Percentiles rank a stretch among this genome's conserved stretches.
Evolutionary conservation across 2,329 filamentous ascomycete genomes (phyloP).

Genomic region (Ascochyta koolunga): DNA sequence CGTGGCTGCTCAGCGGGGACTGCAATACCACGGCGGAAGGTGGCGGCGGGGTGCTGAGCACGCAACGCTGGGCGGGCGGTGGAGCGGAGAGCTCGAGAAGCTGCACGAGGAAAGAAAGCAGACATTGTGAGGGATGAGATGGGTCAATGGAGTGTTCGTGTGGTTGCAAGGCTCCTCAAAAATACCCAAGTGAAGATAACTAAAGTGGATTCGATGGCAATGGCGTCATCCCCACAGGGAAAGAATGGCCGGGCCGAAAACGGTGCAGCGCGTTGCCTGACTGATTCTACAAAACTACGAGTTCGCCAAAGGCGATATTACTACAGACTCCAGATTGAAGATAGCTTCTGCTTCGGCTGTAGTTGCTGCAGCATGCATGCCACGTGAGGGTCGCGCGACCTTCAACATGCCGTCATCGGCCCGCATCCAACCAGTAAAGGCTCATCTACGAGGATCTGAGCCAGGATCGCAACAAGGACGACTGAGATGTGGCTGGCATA

Average conservation of each 20-base stretch:
- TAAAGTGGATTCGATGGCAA: slow-evolving; percentile 5
- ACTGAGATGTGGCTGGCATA: slow-evolving; percentile 10
- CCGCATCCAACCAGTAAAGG: slow-evolving; percentile 9
- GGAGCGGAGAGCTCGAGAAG: slow-evolving; percentile 42
- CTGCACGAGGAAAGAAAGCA: slow-evolving; percentile 42
- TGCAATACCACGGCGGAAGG: slow-evolving; percentile 48
- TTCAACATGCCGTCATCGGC: slow-evolving; percentile 15
- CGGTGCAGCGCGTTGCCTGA: background rate
- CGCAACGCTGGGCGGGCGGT: slow-evolving; percentile 34
- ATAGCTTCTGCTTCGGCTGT: background rate
- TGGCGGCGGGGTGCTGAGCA: slow-evolving; percentile 32
- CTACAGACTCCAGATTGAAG: background rate
- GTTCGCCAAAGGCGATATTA: background rate
- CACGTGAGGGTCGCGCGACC: slow-evolving; percentile 8
- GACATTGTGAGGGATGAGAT: slow-evolving; percentile 34
- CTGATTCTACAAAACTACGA: background rate
- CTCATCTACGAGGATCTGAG: slow-evolving; percentile 15
- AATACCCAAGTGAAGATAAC: background rate
- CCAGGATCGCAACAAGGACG: slow-evolving; percentile 23
- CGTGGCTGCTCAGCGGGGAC: slow-evolving; percentile 50
- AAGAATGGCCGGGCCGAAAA: slow-evolving; percentile 2
- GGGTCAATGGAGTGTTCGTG: background rate
- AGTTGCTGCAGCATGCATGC: background rate
- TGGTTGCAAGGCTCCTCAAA: background rate
- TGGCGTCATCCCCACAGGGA: slow-evolving; percentile 12